Conservation (phyloP, 768 basidiomycete species). For the Hygrophoropsis aurantiaca region DNA sequence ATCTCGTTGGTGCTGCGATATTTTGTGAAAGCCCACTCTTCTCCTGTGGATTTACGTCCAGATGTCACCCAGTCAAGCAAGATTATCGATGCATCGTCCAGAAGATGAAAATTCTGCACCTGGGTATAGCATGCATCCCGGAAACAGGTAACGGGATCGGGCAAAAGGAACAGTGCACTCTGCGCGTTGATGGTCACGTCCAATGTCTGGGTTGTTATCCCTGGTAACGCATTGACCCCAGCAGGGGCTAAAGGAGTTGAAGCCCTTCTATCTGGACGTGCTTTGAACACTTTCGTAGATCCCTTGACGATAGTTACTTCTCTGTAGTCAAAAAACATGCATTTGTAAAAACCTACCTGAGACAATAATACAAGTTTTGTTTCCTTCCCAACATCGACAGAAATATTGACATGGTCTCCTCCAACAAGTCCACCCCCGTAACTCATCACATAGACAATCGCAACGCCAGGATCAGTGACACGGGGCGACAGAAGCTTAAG, state of each 20-base stretch:
- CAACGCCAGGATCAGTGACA: conserved; percentile 48
- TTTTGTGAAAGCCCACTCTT: conserved; percentile 85
- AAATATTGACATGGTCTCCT: conserved; percentile 71
- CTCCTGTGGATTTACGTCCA: conserved; percentile 78
- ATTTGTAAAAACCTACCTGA: conserved; percentile 56
- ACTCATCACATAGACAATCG: conserved; percentile 73
- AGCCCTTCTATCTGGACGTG: conserved; percentile 58
- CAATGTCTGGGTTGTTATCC: conserved; percentile 62
- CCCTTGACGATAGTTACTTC: conserved; percentile 57
- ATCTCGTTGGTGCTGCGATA: conserved; percentile 90
- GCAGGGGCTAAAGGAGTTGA: conserved; percentile 36
- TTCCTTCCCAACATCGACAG: conserved; percentile 56
- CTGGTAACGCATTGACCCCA: conserved; percentile 1
- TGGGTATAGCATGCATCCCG: conserved; percentile 80
- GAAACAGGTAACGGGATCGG: conserved; percentile 94
- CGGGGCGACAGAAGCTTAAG: conserved; percentile 84
- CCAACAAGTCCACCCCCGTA: conserved; percentile 94
- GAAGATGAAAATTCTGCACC: conserved; percentile 74
- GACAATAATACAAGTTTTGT: conserved; percentile 74
- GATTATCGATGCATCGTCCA: conserved; percentile 58
- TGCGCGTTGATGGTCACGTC: conserved; percentile 51
- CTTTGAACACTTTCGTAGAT: conserved; percentile 93
- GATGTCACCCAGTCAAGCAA: conserved; percentile 92
- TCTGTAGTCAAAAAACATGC: not conserved
- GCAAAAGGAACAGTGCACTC: conserved; percentile 75